phyloP scores from a whole-genome alignment of 2,329 filamentous ascomycete species.

The Trichophyton rubrum region DNA sequence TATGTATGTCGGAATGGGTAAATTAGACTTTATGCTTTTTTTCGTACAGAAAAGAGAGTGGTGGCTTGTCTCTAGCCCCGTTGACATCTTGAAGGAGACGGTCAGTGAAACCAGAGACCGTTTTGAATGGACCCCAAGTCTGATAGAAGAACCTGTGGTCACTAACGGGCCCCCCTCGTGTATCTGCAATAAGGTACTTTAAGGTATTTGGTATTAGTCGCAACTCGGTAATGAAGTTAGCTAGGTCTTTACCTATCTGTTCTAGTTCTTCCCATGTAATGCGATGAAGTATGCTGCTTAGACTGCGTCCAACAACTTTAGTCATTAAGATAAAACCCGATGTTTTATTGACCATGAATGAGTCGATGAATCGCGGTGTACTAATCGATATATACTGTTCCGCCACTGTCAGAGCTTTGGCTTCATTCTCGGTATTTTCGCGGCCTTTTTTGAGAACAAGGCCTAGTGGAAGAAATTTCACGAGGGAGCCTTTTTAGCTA shows the following conservation, averaged over 20 bases:
- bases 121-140: constrained; percentile 11
- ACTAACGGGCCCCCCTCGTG: constrained; percentile 7
- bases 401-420: constrained; percentile 9
- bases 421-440: constrained; percentile 9
- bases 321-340: constrained; percentile 13
- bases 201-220: constrained; percentile 11
- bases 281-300: constrained; percentile 7
- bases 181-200: constrained; percentile 9
- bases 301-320: constrained; percentile 4
- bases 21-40: constrained; percentile 11
- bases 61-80: constrained; percentile 4
- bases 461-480: constrained; percentile 11
- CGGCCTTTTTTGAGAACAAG: constrained; percentile 8
- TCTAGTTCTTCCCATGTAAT: constrained; percentile 10
- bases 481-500: neutral
- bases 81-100: constrained; percentile 6
- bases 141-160: constrained; percentile 4
- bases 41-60: constrained; percentile 9
- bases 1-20: constrained; percentile 9
- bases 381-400: constrained; percentile 11
- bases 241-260: constrained; percentile 12
- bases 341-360: constrained; percentile 7
- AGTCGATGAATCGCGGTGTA: constrained; percentile 11
- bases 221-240: constrained; percentile 8
- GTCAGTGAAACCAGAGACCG: constrained; percentile 10